These are phyloP conservation scores for Manihot esculenta DNA, from an alignment of 441 rosid species.

Conservation along the genomic window DNA sequence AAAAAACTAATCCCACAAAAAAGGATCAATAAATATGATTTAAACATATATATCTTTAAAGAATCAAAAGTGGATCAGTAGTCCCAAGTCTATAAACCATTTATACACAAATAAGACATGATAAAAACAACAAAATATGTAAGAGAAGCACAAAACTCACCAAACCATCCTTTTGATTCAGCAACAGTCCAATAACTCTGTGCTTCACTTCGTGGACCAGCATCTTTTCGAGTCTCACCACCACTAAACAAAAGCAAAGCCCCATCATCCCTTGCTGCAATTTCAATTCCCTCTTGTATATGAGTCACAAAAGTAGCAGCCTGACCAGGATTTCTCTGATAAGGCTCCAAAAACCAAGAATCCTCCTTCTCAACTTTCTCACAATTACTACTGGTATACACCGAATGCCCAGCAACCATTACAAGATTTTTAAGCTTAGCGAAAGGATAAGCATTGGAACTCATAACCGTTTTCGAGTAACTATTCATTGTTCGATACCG, in stretches of 20 bases:
- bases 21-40: not conserved
- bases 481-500: slow-evolving; percentile 30
- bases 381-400: slow-evolving; percentile 76
- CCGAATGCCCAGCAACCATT: slow-evolving; percentile 97
- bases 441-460: slow-evolving; percentile 52
- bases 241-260: slow-evolving; percentile 93
- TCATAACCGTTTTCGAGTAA: slow-evolving; percentile 36
- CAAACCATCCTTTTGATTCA: slow-evolving; percentile 92
- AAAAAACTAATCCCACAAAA: not conserved
- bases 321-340: slow-evolving; percentile 91
- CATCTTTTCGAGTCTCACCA: slow-evolving; percentile 90
- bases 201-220: slow-evolving; percentile 96
- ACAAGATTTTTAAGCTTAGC: slow-evolving; percentile 70
- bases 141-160: slow-evolving; percentile 47
- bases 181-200: slow-evolving; percentile 98
- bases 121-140: not conserved
- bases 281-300: slow-evolving; percentile 76
- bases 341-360: slow-evolving; percentile 93
- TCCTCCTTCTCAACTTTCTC: slow-evolving; percentile 78
- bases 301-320: slow-evolving; percentile 82
- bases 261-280: slow-evolving; percentile 54
- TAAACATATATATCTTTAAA: not conserved
- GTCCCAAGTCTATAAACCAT: not conserved
- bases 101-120: not conserved
- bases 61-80: slow-evolving; percentile 1